A percentile compares a stretch with the other conserved stretches of the same genome.
These are phyloP conservation scores for Corylus avellana DNA, from an alignment of 306 rosid genomes.

Conservation along the genomic window DNA sequence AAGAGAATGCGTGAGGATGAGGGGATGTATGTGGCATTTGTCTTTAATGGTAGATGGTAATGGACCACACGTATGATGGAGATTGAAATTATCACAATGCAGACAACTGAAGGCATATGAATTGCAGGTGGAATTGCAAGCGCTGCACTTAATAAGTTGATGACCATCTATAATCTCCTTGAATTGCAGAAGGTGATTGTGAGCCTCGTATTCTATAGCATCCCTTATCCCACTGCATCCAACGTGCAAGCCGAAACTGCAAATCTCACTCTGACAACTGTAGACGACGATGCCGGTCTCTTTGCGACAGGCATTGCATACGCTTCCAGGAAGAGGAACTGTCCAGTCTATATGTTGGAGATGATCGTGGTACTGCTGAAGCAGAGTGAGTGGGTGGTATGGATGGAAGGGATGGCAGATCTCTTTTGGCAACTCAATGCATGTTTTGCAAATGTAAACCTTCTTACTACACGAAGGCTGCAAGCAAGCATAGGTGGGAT, in stretches of 20 bases:
- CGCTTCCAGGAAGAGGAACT: too few relatives aligned
- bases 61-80: background rate
- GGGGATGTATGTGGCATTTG: conserved; percentile 4
- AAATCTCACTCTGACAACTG: background rate
- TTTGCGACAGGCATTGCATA: too few relatives aligned
- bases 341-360: too few relatives aligned
- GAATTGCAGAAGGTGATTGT: background rate
- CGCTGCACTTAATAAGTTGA: too few relatives aligned
- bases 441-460: background rate
- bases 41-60: background rate
- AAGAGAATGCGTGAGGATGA: background rate
- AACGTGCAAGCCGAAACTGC: background rate
- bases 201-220: background rate
- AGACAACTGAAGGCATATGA: background rate
- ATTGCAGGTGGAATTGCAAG: background rate
- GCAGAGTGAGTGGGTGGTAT: background rate
- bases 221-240: background rate
- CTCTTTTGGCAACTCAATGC: background rate
- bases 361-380: too few relatives aligned
- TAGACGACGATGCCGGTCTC: too few relatives aligned
- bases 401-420: background rate
- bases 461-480: background rate
- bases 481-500: background rate
- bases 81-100: background rate
- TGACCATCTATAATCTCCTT: background rate